Evolutionary conservation across 306 rosid species (phyloP), one percentile per base, ranked within the genome.

Genomic region (Rosa persica): DNA sequence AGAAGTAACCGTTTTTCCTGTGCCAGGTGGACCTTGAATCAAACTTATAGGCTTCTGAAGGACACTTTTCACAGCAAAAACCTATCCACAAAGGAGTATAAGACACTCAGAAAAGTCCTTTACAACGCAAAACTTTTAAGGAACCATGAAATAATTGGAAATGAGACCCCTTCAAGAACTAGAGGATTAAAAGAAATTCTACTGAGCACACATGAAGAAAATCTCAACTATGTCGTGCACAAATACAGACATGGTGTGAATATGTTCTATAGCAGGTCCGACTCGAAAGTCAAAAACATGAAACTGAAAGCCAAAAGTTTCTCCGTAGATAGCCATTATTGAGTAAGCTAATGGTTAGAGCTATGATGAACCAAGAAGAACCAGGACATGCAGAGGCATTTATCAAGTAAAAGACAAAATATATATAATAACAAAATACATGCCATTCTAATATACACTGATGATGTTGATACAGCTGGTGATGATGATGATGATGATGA

Each of bases 11-110:
- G 99, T 96, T 88, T 96, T 96, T 8, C 99, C 99, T 48, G 99
- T 96, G 69, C 99, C 99, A 70, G 99, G 99, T 62, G 99, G 99
- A 36, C 99, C 99, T 88, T 96, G 99, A 85, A 96, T 96, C 97
- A 96, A 87, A 88, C 99, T 96, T 80, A 96, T 90, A 73, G 99
- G 99, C 89, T 93, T 91, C 91, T 96, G 99, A 70, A 96, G 97
- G 76, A 96, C 99, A 81, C 98, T 96, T 79, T 96, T 96, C 49
- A 96, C 99, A 12, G 99, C 99, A 90, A 85, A 93, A 66, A 96
- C 99, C 99, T 96, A 78, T 64, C 79, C 82, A 77, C 5, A 17
- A 11, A 72, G 10, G n/a, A 36, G 58, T 36, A 42, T 51, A 61
- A 64, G 73, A 44, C 2, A 11, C 47, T 76, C 36, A 66, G 79